Conservation (phyloP, 2,329 filamentous ascomycete genomes). For the Malbranchea cinnamomea region DNA sequence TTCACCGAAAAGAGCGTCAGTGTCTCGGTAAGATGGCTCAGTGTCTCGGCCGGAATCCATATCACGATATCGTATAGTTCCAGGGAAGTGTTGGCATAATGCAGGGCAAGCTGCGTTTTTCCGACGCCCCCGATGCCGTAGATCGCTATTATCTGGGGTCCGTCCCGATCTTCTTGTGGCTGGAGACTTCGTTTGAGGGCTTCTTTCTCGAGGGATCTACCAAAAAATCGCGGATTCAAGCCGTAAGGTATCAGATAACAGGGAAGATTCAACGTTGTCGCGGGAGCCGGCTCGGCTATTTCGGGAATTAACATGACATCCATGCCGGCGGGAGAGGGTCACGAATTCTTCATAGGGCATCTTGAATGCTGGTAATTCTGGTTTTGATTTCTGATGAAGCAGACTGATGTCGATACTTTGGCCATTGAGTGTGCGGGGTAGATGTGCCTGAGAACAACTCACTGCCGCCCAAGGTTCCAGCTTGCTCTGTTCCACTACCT, state of each 20-base stretch:
- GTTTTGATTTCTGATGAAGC: too few relatives aligned
- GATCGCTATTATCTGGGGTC: constrained; percentile 4
- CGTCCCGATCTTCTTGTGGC: not conserved
- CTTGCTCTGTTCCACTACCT: too few relatives aligned
- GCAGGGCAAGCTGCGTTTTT: constrained; percentile 11
- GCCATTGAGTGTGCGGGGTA: too few relatives aligned
- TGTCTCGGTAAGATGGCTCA: not conserved
- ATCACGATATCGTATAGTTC: constrained; percentile 5
- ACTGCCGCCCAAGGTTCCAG: too few relatives aligned
- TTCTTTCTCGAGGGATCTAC: constrained; percentile 1
- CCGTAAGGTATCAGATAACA: constrained; percentile 7
- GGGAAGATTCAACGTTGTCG: constrained; percentile 1
- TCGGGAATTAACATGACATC: too few relatives aligned
- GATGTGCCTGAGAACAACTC: too few relatives aligned
- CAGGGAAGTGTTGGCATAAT: constrained; percentile 8
- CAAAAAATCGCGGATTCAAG: constrained; percentile 5
- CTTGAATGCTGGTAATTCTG: too few relatives aligned
- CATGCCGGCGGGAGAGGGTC: too few relatives aligned
- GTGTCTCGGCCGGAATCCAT: constrained; percentile 6
- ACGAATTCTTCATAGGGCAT: too few relatives aligned
- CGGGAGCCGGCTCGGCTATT: too few relatives aligned
- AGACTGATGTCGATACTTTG: too few relatives aligned
- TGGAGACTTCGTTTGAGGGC: constrained; percentile 1
- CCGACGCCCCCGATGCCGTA: constrained; percentile 11
- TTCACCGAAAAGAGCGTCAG: constrained; percentile 2